Evolutionary conservation across 441 rosid species (phyloP), one percentile per base, ranked within the genome.

Genomic region (Geranium incanum): DNA sequence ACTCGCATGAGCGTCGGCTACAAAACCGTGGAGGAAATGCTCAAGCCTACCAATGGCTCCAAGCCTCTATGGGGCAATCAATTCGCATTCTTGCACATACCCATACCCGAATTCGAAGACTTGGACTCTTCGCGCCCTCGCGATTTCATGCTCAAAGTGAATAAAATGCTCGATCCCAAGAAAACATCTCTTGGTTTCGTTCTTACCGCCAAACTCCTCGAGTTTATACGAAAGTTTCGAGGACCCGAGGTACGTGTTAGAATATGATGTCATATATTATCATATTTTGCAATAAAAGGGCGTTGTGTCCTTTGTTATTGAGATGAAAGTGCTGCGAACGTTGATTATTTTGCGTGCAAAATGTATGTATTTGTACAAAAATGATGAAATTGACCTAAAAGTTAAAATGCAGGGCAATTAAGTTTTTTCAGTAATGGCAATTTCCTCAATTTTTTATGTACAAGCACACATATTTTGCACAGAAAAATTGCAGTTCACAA

Each of bases 11-110:
- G 82, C 36, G 65, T 50, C 0, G 83, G 84, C 0, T 82, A 82
- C 76, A 80, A 72, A 11, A 77, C 89, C 3, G 77, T 82, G 19
- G 11, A 72, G 78, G 91, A 85, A 62, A 85, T 87, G 91, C 67
- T 72, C 4, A 73, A 59, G 19, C 80, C 87, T 48, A 69, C 73
- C 41, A 59, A 78, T 0, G 71, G 77, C 4, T 69, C 76, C 0
- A 45, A 7, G 13, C 52, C 52, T 0, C 77, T 80, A 0, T 87
- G 88, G 89, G 88, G 91, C 2, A 87, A 87, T 70, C 71, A 62
- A 5, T 81, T 87, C 2, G 70, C 76, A 0, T 80, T 81, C 76
- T 70, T 87, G 70, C 78, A 76, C 8, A 75, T 87, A 1, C n/a
- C 86, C 0, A 0, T 87, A 18, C 83, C 84, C 0, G 38, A 78